Percentiles rank a stretch among this genome's conserved stretches.
Conservation (phyloP, 2,329 filamentous ascomycete species). For the Fonsecaea nubica region DNA sequence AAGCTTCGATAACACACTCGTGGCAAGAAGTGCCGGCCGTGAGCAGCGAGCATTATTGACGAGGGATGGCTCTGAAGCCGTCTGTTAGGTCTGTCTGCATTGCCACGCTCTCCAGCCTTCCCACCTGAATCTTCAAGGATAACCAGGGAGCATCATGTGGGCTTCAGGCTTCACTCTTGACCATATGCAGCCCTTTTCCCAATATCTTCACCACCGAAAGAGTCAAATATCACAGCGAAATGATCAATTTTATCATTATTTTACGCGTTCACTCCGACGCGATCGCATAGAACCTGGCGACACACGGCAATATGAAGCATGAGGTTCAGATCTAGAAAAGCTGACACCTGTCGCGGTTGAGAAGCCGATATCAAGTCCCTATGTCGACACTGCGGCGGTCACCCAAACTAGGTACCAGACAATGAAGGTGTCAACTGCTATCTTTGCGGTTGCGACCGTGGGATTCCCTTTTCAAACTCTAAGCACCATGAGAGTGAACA, state of each 20-base stretch:
- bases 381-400: slow-evolving; percentile 16
- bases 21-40: background rate
- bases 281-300: background rate
- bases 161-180: background rate
- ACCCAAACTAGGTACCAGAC: slow-evolving; percentile 5
- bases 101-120: background rate
- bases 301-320: background rate
- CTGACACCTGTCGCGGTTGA: slow-evolving; percentile 1
- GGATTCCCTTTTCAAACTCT: slow-evolving; percentile 10
- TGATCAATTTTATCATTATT: background rate
- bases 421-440: background rate
- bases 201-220: background rate
- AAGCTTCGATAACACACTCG: too few relatives aligned
- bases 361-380: slow-evolving; percentile 6
- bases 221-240: background rate
- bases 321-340: background rate
- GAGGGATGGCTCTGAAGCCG: background rate
- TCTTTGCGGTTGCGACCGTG: slow-evolving; percentile 6
- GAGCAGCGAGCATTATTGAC: background rate
- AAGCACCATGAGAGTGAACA: slow-evolving; percentile 18
- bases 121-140: background rate
- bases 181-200: background rate
- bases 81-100: too few relatives aligned
- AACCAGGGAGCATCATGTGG: background rate
- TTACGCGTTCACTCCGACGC: background rate